These are phyloP conservation scores for Sideroxylon spinosum DNA, from an alignment of 179 eudicot species.

Conservation along the genomic window DNA sequence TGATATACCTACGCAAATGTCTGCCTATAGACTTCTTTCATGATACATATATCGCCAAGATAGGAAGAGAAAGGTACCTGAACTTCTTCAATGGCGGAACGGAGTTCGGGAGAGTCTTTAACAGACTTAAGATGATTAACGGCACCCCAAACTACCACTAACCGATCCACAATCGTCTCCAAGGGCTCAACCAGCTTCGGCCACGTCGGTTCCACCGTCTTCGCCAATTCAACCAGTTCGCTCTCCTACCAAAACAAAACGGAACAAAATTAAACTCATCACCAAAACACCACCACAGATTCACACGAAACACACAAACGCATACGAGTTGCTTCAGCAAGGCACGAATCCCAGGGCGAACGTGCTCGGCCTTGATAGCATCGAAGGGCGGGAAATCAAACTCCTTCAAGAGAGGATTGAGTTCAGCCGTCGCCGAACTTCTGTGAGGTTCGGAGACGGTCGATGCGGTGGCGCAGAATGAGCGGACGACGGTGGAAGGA, in stretches of 20 bases:
- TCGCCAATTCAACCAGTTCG: conserved; percentile 77
- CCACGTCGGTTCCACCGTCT: conserved; percentile 82
- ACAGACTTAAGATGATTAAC: conserved; percentile 93
- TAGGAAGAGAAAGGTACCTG: conserved; percentile 42
- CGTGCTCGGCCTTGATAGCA: conserved; percentile 58
- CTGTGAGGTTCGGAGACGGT: conserved; percentile 3
- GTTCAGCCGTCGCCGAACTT: conserved; percentile 22
- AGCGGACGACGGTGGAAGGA: not conserved
- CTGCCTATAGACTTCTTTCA: not conserved
- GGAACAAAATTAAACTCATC: not conserved
- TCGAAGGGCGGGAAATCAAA: conserved; percentile 89
- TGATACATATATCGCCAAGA: not conserved
- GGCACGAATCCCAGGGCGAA: conserved; percentile 81
- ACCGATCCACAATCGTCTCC: conserved; percentile 71
- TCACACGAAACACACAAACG: not conserved
- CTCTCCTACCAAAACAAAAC: conserved; percentile 42
- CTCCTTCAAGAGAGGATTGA: conserved; percentile 58
- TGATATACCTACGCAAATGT: too few relatives aligned
- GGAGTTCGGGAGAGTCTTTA: conserved; percentile 75
- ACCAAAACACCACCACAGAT: not conserved
- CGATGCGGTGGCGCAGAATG: not conserved
- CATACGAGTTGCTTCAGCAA: conserved; percentile 57
- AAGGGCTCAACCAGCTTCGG: conserved; percentile 83
- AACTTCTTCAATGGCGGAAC: conserved; percentile 92
- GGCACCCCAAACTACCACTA: conserved; percentile 83